These are phyloP conservation scores for Mucor ambiguus DNA, from an alignment of 371 early-diverging fungal genomes.

Conservation along the genomic window DNA sequence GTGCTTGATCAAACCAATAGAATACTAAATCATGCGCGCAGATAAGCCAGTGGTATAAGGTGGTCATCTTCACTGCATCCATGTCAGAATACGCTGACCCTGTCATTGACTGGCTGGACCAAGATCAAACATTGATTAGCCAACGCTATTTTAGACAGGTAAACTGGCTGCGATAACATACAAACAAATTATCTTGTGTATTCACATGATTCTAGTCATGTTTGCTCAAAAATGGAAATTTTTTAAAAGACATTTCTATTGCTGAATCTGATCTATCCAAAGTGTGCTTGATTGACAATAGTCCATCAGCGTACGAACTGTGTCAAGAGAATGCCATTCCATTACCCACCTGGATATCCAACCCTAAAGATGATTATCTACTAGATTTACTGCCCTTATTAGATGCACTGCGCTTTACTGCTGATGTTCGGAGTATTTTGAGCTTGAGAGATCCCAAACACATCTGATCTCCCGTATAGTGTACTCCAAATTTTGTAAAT, in stretches of 20 bases:
- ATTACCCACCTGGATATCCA: slow-evolving; percentile 78
- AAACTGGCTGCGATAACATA: neutral
- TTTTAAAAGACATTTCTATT: slow-evolving; percentile 83
- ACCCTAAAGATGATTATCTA: slow-evolving; percentile 79
- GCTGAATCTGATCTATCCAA: slow-evolving; percentile 84
- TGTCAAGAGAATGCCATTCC: slow-evolving; percentile 88
- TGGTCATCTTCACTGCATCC: slow-evolving; percentile 98
- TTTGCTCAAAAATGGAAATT: slow-evolving; percentile 70
- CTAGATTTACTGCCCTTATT: slow-evolving; percentile 83
- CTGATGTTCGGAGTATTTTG: slow-evolving; percentile 77
- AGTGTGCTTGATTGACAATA: slow-evolving; percentile 91
- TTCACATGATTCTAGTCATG: slow-evolving; percentile 59
- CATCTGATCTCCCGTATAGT: neutral
- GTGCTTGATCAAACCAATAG: neutral
- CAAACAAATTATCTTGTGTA: neutral
- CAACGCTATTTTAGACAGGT: slow-evolving; percentile 86
- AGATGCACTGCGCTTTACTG: slow-evolving; percentile 81
- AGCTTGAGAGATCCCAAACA: slow-evolving; percentile 9
- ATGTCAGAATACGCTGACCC: slow-evolving; percentile 97
- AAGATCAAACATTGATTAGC: slow-evolving; percentile 68
- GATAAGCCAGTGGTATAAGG: slow-evolving; percentile 94
- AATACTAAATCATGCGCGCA: slow-evolving; percentile 16
- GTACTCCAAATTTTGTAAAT: neutral
- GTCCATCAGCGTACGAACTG: slow-evolving; percentile 81
- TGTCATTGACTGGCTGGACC: slow-evolving; percentile 93